A percentile compares a stretch with the other conserved stretches of the same genome.
These are phyloP conservation scores for Akanthomyces lecanii DNA, from an alignment of 2,329 filamentous ascomycete species.

Conservation along the genomic window DNA sequence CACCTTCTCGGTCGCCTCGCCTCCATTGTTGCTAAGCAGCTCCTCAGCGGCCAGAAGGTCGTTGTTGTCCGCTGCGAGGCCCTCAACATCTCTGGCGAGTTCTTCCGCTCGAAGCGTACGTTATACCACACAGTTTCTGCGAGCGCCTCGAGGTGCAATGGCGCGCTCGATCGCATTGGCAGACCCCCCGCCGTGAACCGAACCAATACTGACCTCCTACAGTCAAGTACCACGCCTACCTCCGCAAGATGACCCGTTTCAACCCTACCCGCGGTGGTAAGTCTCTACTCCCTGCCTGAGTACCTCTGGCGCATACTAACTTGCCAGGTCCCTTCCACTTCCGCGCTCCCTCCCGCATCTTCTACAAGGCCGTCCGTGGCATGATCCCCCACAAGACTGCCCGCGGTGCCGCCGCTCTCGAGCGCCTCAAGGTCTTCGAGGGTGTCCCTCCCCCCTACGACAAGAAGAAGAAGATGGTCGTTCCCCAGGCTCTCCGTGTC, in stretches of 20 bases:
- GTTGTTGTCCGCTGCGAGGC: conserved; percentile 98
- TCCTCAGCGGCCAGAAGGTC: conserved; percentile 98
- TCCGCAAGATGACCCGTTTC: conserved; percentile 99
- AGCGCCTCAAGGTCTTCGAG: conserved; percentile 99
- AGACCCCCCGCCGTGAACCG: conserved; percentile 1
- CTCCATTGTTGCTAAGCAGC: conserved; percentile 97
- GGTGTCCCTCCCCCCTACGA: conserved; percentile 98
- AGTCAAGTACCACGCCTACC: conserved; percentile 99
- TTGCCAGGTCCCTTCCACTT: conserved; percentile 93
- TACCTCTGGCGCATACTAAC: conserved; percentile 32
- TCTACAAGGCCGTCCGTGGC: conserved; percentile 99
- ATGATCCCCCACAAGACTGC: conserved; percentile 99
- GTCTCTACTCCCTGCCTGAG: conserved; percentile 31
- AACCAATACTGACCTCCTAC: conserved; percentile 46
- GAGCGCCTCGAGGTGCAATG: not conserved
- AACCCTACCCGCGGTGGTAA: conserved; percentile 98
- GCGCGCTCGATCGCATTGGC: conserved; percentile 21
- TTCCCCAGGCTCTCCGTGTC: conserved; percentile 95
- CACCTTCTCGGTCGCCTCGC: conserved; percentile 99
- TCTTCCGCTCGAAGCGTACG: conserved; percentile 99
- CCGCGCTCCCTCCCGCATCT: conserved; percentile 97
- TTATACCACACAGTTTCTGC: conserved; percentile 31
- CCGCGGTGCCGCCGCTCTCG: conserved; percentile 90
- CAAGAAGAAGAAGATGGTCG: conserved; percentile 99
- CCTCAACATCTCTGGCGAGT: conserved; percentile 99